phyloP scores from a whole-genome alignment of 1,139 yeast species.

The Geotrichum restrictum region DNA sequence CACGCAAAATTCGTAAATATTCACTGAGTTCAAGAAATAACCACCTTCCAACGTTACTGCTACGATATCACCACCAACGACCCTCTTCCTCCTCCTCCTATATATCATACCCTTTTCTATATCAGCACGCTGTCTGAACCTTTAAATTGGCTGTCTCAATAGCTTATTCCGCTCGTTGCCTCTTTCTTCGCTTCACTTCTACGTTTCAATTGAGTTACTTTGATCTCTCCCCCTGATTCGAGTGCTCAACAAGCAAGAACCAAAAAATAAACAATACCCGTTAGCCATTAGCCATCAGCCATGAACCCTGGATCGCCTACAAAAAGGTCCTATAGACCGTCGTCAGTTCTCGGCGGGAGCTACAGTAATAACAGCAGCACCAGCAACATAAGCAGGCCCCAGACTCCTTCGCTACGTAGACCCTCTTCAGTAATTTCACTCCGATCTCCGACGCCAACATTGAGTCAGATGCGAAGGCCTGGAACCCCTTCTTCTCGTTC shows the following conservation, averaged over 20 bases:
- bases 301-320: slow-evolving; percentile 17
- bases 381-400: slow-evolving; percentile 28
- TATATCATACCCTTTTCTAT: no score
- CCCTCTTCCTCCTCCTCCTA: no score
- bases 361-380: neutral
- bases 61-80: neutral
- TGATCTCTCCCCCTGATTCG: slow-evolving; percentile 1
- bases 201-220: neutral
- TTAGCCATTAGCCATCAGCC: neutral
- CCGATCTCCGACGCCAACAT: slow-evolving; percentile 32
- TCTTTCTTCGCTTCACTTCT: no score
- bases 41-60: neutral
- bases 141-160: no score
- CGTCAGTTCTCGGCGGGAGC: slow-evolving; percentile 6
- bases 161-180: no score
- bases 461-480: slow-evolving; percentile 23
- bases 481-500: slow-evolving; percentile 26
- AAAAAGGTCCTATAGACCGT: slow-evolving; percentile 12
- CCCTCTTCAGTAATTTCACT: slow-evolving; percentile 33
- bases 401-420: slow-evolving; percentile 31
- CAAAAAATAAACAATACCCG: neutral
- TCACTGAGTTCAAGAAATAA: neutral
- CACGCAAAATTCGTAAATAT: neutral
- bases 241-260: no score
- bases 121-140: no score